These are phyloP conservation scores for Saccharomycopsis oosterbeekiorum DNA, from an alignment of 805 yeast genomes.

Conservation along the genomic window DNA sequence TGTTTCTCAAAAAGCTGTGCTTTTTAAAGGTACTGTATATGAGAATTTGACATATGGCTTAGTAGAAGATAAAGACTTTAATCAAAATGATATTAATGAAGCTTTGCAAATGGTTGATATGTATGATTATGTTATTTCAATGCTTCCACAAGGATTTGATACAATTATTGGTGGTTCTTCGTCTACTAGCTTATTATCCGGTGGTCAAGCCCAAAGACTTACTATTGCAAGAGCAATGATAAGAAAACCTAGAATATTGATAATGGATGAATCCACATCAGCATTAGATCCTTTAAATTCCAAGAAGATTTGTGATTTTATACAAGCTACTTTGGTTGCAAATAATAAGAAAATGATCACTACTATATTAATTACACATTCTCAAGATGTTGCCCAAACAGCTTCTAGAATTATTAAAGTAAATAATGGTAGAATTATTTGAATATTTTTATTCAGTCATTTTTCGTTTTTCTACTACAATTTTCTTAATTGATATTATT, in stretches of 20 bases:
- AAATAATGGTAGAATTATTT: slow-evolving; percentile 34
- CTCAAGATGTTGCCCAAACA: slow-evolving; percentile 49
- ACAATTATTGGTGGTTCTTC: slow-evolving; percentile 41
- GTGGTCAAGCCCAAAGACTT: slow-evolving; percentile 85
- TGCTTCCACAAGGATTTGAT: slow-evolving; percentile 48
- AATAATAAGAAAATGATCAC: slow-evolving; percentile 31
- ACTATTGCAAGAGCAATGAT: slow-evolving; percentile 77
- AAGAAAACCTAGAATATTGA: slow-evolving; percentile 55
- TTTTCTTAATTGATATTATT: not conserved
- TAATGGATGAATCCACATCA: slow-evolving; percentile 85
- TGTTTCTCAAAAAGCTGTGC: slow-evolving; percentile 65
- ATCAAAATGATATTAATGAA: slow-evolving; percentile 21
- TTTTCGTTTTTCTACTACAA: too few species aligned
- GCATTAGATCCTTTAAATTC: slow-evolving; percentile 67
- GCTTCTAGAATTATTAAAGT: slow-evolving; percentile 44
- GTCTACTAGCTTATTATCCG: slow-evolving; percentile 44
- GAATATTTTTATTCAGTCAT: too few species aligned
- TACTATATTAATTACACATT: slow-evolving; percentile 66
- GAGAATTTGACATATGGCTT: slow-evolving; percentile 66
- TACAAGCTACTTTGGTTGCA: slow-evolving; percentile 28
- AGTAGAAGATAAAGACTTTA: slow-evolving; percentile 22
- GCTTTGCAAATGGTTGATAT: slow-evolving; percentile 34
- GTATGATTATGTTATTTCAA: slow-evolving; percentile 32
- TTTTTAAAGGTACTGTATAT: slow-evolving; percentile 63
- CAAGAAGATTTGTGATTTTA: slow-evolving; percentile 36